Evolutionary conservation across 129 eudicot genomes (phyloP).

Genomic region (Scalesia atractyloides): DNA sequence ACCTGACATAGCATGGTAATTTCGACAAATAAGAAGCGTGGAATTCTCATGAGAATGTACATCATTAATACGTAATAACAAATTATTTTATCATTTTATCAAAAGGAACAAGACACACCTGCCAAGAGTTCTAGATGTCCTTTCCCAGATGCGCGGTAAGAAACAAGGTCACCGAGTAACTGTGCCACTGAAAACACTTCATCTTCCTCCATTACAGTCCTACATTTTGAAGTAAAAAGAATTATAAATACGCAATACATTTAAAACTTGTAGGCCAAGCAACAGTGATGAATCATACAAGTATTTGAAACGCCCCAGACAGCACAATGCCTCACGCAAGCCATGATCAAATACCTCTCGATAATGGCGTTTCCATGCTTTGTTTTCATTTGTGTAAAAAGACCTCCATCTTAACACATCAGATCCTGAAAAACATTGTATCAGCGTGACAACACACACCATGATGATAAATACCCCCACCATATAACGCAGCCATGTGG

Average conservation of each 20-base stretch:
- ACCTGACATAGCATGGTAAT: constrained; percentile 4
- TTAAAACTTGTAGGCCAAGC: constrained; percentile 11
- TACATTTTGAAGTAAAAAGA: constrained; percentile 17
- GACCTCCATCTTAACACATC: constrained; percentile 80
- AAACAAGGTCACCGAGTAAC: constrained; percentile 73
- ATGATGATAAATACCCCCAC: constrained; percentile 41
- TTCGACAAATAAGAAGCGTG: not conserved
- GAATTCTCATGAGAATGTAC: not conserved
- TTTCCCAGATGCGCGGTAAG: constrained; percentile 77
- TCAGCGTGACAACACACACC: constrained; percentile 46
- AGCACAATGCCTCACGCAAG: constrained; percentile 82
- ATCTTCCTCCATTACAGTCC: constrained; percentile 67
- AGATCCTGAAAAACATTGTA: constrained; percentile 64
- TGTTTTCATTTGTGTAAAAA: constrained; percentile 56
- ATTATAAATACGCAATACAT: constrained; percentile 3
- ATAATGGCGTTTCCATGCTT: constrained; percentile 75
- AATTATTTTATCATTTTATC: constrained; percentile 6
- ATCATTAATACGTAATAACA: not conserved
- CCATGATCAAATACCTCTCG: constrained; percentile 78
- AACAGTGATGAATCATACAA: constrained; percentile 46
- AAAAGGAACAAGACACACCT: constrained; percentile 44
- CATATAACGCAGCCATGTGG: constrained; percentile 39
- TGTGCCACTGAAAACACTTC: constrained; percentile 76
- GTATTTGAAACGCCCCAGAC: constrained; percentile 79
- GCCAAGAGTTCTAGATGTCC: constrained; percentile 82